A percentile compares a stretch with the other conserved stretches of the same genome.
These are phyloP conservation scores for Shiraia sp. DNA, from an alignment of 2,329 filamentous ascomycete genomes.

Conservation along the genomic window DNA sequence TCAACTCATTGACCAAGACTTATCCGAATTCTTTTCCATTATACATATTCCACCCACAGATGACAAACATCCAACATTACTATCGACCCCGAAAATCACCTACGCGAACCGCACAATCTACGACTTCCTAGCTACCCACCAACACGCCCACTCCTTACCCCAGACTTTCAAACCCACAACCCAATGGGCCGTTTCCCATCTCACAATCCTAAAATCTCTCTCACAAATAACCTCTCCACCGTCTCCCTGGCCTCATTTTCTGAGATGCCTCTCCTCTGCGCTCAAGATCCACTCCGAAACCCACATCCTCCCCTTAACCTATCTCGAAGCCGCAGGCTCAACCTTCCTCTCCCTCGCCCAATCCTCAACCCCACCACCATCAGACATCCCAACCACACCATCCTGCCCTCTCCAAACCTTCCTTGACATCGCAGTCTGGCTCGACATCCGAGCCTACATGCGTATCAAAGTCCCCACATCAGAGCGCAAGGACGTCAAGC, in stretches of 20 bases:
- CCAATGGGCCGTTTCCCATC: constrained; percentile 30
- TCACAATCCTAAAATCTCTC: constrained; percentile 29
- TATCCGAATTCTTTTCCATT: constrained; percentile 21
- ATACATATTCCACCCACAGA: constrained; percentile 21
- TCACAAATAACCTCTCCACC: constrained; percentile 4
- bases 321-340: constrained; percentile 22
- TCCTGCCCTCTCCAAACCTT: constrained; percentile 2
- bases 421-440: constrained; percentile 28
- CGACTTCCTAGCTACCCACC: constrained; percentile 21
- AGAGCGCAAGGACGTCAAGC: constrained; percentile 23
- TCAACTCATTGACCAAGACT: constrained; percentile 4
- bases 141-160: constrained; percentile 8
- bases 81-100: constrained; percentile 23
- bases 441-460: constrained; percentile 27
- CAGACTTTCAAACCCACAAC: constrained; percentile 16
- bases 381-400: constrained; percentile 14
- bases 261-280: constrained; percentile 21
- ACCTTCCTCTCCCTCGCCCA: constrained; percentile 16
- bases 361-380: constrained; percentile 5
- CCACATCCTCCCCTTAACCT: constrained; percentile 23
- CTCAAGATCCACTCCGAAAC: constrained; percentile 19
- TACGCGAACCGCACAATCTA: constrained; percentile 32
- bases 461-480: constrained; percentile 21
- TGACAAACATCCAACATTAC: not conserved
- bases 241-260: constrained; percentile 21